phyloP scores from a whole-genome alignment of 1,139 yeast species.

The Candida tetrigidarum region DNA sequence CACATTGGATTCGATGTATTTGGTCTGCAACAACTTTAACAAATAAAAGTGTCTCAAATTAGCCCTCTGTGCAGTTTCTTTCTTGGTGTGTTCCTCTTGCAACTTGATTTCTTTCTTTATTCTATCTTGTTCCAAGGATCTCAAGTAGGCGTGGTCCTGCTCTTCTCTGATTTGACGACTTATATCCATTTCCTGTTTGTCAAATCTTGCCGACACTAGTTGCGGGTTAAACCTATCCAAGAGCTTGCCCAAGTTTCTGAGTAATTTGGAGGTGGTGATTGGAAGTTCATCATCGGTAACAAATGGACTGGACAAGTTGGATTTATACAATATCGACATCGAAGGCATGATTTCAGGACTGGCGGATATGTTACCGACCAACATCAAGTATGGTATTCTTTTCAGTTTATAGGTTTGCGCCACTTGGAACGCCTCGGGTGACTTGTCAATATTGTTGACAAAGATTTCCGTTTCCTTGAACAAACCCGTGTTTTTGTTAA shows the following conservation, averaged over 20 bases:
- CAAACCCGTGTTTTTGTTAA: conserved; percentile 38
- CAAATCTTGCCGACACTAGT: conserved; percentile 51
- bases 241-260: conserved; percentile 37
- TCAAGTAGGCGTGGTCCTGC: conserved; percentile 60
- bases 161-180: conserved; percentile 55
- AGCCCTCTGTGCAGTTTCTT: conserved; percentile 18
- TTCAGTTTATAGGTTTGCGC: conserved; percentile 46
- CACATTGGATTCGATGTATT: conserved; percentile 18
- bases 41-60: conserved; percentile 21
- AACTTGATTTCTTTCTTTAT: conserved; percentile 37
- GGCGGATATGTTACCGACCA: conserved; percentile 55
- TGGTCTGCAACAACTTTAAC: conserved; percentile 17
- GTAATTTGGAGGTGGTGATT: conserved; percentile 30
- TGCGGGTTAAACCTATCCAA: conserved; percentile 55
- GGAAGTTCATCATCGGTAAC: conserved; percentile 24
- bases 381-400: conserved; percentile 48
- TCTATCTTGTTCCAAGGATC: conserved; percentile 51
- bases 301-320: conserved; percentile 33
- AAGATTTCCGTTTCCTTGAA: conserved; percentile 46
- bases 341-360: conserved; percentile 53
- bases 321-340: conserved; percentile 54
- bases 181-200: conserved; percentile 56
- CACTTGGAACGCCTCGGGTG: conserved; percentile 57
- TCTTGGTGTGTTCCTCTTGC: conserved; percentile 28
- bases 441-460: conserved; percentile 37